Percentiles rank a stretch among this genome's conserved stretches.
phyloP scores from a whole-genome alignment of 2,329 filamentous ascomycete genomes.

The Clonostachys solani region DNA sequence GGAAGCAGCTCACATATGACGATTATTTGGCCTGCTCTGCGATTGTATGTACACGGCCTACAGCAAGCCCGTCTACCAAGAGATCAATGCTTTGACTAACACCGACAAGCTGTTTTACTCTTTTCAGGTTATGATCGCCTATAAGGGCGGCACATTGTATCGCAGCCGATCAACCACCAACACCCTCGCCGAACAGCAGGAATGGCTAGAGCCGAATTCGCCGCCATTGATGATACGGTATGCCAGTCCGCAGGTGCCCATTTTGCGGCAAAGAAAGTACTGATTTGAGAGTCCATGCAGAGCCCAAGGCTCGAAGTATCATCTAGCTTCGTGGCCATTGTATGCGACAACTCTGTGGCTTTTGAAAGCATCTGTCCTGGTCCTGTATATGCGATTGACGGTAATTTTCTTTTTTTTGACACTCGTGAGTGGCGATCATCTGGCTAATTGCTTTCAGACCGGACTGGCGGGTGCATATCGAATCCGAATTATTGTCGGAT shows the following conservation, averaged over 20 bases:
- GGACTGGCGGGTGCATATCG: constrained; percentile 19
- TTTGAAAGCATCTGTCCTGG: constrained; percentile 50
- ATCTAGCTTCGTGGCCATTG: constrained; percentile 49
- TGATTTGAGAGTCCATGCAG: constrained; percentile 14
- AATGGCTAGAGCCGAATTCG: background rate
- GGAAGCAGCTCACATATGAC: constrained; percentile 38
- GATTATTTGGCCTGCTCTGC: constrained; percentile 49
- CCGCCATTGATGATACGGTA: background rate
- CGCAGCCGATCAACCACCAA: background rate
- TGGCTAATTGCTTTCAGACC: background rate
- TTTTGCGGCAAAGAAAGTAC: background rate
- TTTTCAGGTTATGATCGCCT: background rate
- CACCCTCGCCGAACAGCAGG: background rate
- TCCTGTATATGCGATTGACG: constrained; percentile 52
- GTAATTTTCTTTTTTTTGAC: constrained; percentile 7
- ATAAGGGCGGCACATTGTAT: background rate
- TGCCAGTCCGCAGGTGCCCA: background rate
- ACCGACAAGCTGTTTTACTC: background rate
- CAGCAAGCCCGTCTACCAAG: background rate
- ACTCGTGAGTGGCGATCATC: too few relatives aligned
- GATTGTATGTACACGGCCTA: constrained; percentile 21
- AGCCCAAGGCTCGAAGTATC: constrained; percentile 51
- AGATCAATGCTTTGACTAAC: background rate
- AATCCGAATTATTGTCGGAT: constrained; percentile 43
- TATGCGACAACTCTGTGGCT: constrained; percentile 51